Conservation (phyloP, 768 basidiomycete species). For the Phlebiopsis flavidoalba region DNA sequence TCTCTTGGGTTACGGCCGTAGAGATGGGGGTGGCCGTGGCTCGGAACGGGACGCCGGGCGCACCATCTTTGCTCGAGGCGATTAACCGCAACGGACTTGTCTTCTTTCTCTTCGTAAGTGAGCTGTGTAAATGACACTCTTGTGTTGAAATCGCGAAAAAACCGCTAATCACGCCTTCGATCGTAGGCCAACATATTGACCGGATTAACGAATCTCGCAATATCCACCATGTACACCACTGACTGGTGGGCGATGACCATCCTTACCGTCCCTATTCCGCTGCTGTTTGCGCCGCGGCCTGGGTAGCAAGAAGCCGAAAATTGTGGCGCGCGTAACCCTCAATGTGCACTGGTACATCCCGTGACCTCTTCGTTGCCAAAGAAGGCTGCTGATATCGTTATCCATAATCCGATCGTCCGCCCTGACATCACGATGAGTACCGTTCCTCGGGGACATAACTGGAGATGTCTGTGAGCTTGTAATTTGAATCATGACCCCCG, state of each 20-base stretch:
- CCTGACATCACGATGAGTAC: not conserved
- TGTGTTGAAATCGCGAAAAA: not conserved
- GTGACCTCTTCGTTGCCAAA: not conserved
- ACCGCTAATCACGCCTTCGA: not conserved
- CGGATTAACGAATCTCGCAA: constrained; percentile 74
- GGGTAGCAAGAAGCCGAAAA: constrained; percentile 38
- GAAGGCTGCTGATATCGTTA: not conserved
- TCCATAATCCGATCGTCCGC: not conserved
- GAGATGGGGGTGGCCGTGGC: constrained; percentile 20
- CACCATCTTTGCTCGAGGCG: constrained; percentile 64
- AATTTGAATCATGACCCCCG: not conserved
- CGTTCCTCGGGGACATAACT: not conserved
- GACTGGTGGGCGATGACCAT: constrained; percentile 55
- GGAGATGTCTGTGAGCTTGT: not conserved
- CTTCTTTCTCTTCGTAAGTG: constrained; percentile 76
- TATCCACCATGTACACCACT: constrained; percentile 76
- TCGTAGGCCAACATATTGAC: constrained; percentile 82
- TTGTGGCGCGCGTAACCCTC: constrained; percentile 27
- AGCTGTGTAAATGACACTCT: not conserved
- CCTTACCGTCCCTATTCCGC: constrained; percentile 56
- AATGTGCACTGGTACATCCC: not conserved
- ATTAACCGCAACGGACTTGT: constrained; percentile 77
- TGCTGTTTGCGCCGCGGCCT: constrained; percentile 56
- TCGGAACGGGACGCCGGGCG: constrained; percentile 19
- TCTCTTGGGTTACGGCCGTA: constrained; percentile 18